Evolutionary conservation across 83 land plant species (phyloP), one percentile per base, ranked within the genome.

Genomic region (Picea engelmannii): DNA sequence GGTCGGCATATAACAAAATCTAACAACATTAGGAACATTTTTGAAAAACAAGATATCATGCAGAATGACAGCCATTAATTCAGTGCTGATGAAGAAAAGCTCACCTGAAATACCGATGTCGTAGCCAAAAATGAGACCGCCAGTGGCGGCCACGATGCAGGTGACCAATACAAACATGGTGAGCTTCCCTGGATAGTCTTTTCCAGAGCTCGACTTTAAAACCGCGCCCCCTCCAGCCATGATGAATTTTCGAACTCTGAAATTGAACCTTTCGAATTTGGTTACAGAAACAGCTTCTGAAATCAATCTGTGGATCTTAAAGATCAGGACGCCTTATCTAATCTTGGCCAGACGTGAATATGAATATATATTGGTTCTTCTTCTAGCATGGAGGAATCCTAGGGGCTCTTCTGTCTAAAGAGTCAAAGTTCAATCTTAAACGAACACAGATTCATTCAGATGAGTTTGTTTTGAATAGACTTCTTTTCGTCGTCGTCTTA

Each of bases 121-220:
- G 47, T 82, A 63, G n/a, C 82, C 82, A n/a, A 86, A 79, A 63
- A 81, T 62, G 79, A 82, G 47, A 4, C 87, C 86, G 8, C 86
- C 86, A 55, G 81, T 81, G 65, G 86, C 83, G 0, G 86, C 83
- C 40, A 78, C 71, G 13, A 81, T 21, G 80, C 86, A 78, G 9
- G 78, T 35, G 52, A 76, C 17, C 77, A 76, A 9, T 13, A 81
- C 86, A 52, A 76, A 81, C 2, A 16, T 10, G 10, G 85, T 83
- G 42, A 81, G 31, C 49, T 42, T 35, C 62, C 83, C 78, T 11
- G 83, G 83, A 24, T 81, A 81, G 1, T 63, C 9, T 63, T n/a
- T n/a, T 63, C 65, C 65, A 63, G 65, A 18, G 23, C 9, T n/a
- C 21, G 65, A 17, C 1, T 4, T n/a, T n/a, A n/a, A 21, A 18